Percentiles rank a stretch among this genome's conserved stretches.
These are phyloP conservation scores for Beta corolliflora DNA, from an alignment of 179 eudicot species.

Conservation along the genomic window DNA sequence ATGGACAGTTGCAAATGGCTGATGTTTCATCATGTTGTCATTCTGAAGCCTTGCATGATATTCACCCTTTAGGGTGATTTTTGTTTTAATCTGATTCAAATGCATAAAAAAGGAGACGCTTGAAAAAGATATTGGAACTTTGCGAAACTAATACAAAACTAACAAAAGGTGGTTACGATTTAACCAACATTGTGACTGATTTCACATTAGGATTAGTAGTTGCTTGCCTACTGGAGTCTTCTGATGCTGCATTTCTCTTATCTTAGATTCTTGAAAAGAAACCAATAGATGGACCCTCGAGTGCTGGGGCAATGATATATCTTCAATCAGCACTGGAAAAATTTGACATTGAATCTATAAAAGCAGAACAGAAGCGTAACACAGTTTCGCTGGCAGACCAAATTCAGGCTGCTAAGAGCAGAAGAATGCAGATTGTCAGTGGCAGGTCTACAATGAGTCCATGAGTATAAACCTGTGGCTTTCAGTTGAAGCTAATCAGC, in stretches of 20 bases:
- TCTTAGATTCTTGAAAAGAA: constrained; percentile 49
- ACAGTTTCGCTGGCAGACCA: constrained; percentile 80
- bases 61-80: neutral
- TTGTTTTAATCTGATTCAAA: neutral
- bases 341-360: constrained; percentile 58
- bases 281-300: constrained; percentile 15
- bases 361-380: constrained; percentile 40
- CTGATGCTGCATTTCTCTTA: constrained; percentile 15
- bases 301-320: constrained; percentile 36
- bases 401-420: constrained; percentile 74
- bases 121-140: too few relatives aligned
- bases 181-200: too few relatives aligned
- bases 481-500: neutral
- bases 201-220: too few relatives aligned
- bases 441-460: constrained; percentile 6
- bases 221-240: neutral
- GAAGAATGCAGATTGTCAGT: constrained; percentile 33
- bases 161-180: neutral
- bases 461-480: neutral
- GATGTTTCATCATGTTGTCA: neutral
- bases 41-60: neutral
- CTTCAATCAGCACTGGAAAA: constrained; percentile 60
- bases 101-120: too few relatives aligned
- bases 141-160: too few relatives aligned
- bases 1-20: neutral